Evolutionary conservation across 768 basidiomycete genomes (phyloP).

Genomic region (Termitomyces sp.): DNA sequence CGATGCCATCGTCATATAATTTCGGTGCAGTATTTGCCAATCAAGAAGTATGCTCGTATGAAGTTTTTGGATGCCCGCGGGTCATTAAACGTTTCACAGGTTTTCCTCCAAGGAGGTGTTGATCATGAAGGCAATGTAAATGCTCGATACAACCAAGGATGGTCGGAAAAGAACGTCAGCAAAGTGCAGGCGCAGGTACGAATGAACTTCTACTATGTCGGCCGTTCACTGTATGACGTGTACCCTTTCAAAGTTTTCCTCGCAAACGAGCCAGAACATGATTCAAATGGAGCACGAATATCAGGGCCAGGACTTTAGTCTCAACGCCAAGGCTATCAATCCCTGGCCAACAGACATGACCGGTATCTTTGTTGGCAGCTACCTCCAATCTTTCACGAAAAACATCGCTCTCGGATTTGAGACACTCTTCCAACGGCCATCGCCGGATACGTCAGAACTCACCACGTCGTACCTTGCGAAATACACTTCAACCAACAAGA

Average conservation of each 20-base stretch:
- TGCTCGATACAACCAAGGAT: slow-evolving; percentile 85
- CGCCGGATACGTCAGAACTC: slow-evolving; percentile 64
- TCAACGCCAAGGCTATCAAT: slow-evolving; percentile 88
- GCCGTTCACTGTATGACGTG: slow-evolving; percentile 10
- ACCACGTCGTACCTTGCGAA: slow-evolving; percentile 78
- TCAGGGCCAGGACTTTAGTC: slow-evolving; percentile 78
- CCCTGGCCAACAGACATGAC: slow-evolving; percentile 83
- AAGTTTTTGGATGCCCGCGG: slow-evolving; percentile 15
- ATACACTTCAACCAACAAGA: slow-evolving; percentile 62
- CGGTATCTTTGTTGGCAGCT: slow-evolving; percentile 88
- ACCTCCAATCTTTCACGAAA: slow-evolving; percentile 90
- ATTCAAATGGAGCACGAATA: slow-evolving; percentile 93
- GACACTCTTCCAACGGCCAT: slow-evolving; percentile 74
- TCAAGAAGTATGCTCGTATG: slow-evolving; percentile 47
- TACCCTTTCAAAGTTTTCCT: slow-evolving; percentile 52
- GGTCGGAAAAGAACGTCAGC: slow-evolving; percentile 70
- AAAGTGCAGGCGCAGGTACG: slow-evolving; percentile 87
- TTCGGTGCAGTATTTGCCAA: slow-evolving; percentile 93
- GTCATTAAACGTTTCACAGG: slow-evolving; percentile 35
- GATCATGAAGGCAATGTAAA: slow-evolving; percentile 92
- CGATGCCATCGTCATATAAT: slow-evolving; percentile 83
- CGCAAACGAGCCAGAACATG: slow-evolving; percentile 80
- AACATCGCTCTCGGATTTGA: slow-evolving; percentile 87
- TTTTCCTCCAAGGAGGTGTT: slow-evolving; percentile 88
- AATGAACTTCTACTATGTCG: slow-evolving; percentile 1